Percentiles rank a stretch among this genome's conserved stretches.
Evolutionary conservation across 768 basidiomycete species (phyloP).

Genomic region (Lanmaoa rubissima): DNA sequence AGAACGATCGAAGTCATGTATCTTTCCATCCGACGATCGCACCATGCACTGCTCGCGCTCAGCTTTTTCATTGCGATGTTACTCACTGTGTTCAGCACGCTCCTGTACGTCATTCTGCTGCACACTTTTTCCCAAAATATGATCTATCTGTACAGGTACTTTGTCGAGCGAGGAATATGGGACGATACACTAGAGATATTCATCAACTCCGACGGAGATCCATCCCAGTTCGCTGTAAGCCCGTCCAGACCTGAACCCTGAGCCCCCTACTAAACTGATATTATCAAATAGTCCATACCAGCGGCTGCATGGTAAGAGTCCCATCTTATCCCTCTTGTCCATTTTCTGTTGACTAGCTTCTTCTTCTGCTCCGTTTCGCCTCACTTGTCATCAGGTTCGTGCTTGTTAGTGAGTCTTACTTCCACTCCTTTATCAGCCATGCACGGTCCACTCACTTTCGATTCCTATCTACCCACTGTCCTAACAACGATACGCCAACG

Average conservation of each 20-base stretch:
- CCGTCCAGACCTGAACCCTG: neutral
- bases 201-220: conserved; percentile 82
- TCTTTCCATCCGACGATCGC: conserved; percentile 78
- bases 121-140: neutral
- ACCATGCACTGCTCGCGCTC: conserved; percentile 83
- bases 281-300: conserved; percentile 53
- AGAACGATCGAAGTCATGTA: conserved; percentile 94
- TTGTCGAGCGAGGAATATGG: conserved; percentile 90
- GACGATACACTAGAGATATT: conserved; percentile 77
- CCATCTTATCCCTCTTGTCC: too few relatives aligned
- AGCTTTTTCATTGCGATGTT: conserved; percentile 89
- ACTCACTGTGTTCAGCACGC: conserved; percentile 82
- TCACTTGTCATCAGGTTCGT: conserved; percentile 51
- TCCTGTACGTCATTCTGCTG: conserved; percentile 50
- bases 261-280: neutral
- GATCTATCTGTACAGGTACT: conserved; percentile 52
- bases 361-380: neutral
- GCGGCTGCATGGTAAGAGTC: conserved; percentile 68
- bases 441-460: neutral
- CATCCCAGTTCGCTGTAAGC: conserved; percentile 70
- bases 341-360: neutral
- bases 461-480: neutral
- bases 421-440: neutral
- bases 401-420: conserved; percentile 61
- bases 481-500: neutral